Conservation (phyloP, 2,329 filamentous ascomycete genomes). For the Aspergillus sp. region DNA sequence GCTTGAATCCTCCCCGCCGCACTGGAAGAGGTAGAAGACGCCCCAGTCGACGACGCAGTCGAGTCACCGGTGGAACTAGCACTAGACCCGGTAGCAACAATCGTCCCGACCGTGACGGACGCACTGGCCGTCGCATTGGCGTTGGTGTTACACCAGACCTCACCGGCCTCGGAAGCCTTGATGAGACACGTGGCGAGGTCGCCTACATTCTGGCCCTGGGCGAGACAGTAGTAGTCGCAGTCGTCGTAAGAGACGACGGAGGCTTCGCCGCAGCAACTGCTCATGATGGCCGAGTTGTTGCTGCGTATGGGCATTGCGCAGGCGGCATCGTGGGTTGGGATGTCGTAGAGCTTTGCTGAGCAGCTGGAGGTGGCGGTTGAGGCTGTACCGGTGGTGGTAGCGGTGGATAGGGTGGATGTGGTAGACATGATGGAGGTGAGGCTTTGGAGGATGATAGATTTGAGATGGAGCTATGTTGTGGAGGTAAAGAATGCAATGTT, state of each 20-base stretch:
- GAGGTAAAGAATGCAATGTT: no score
- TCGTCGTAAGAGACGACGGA: constrained; percentile 14
- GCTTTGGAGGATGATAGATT: not conserved
- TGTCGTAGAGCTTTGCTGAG: constrained; percentile 11
- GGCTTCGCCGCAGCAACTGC: constrained; percentile 13
- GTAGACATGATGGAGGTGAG: constrained; percentile 4
- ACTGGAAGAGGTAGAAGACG: not conserved
- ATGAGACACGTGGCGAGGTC: constrained; percentile 16
- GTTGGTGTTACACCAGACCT: constrained; percentile 20
- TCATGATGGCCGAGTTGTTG: constrained; percentile 17
- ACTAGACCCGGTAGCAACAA: no score
- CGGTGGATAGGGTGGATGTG: not conserved
- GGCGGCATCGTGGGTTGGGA: constrained; percentile 18
- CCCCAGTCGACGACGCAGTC: constrained; percentile 2
- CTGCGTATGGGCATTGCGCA: constrained; percentile 17
- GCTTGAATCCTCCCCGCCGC: constrained; percentile 3
- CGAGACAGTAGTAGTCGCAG: constrained; percentile 21
- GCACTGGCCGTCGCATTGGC: constrained; percentile 17
- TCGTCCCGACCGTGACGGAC: constrained; percentile 5
- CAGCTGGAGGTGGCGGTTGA: constrained; percentile 14
- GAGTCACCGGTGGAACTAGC: constrained; percentile 10
- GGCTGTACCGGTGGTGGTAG: constrained; percentile 10
- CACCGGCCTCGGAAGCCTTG: constrained; percentile 13
- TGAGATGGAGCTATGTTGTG: not conserved
- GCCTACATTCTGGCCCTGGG: constrained; percentile 13